phyloP scores from a whole-genome alignment of 495 filamentous ascomycete genomes.

The Glarea lozoyensis region DNA sequence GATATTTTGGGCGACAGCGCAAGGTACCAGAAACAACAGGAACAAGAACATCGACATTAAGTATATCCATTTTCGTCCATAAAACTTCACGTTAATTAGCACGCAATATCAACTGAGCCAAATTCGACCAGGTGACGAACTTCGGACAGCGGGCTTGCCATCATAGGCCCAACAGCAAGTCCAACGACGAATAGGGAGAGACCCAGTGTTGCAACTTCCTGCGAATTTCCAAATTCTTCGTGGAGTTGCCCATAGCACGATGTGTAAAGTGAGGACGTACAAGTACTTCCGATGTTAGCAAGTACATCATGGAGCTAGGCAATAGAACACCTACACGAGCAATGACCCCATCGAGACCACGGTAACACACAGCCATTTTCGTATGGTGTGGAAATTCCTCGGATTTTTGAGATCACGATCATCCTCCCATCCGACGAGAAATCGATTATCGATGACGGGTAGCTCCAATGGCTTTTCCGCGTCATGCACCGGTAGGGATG shows the following conservation, averaged over 20 bases:
- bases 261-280: slow-evolving; percentile 83
- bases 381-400: too few species aligned
- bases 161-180: slow-evolving; percentile 62
- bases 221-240: slow-evolving; percentile 60
- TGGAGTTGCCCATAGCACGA: slow-evolving; percentile 77
- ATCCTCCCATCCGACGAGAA: too few species aligned
- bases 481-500: too few species aligned
- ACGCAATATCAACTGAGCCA: slow-evolving; percentile 30
- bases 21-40: slow-evolving; percentile 79
- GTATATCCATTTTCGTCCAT: slow-evolving; percentile 81
- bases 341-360: too few species aligned
- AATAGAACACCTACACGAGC: too few species aligned
- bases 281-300: too few species aligned
- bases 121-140: neutral
- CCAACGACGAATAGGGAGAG: slow-evolving; percentile 75
- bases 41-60: slow-evolving; percentile 69
- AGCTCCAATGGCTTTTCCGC: too few species aligned
- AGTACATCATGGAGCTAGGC: too few species aligned
- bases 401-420: too few species aligned
- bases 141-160: slow-evolving; percentile 53
- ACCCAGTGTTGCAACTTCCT: slow-evolving; percentile 67
- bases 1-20: slow-evolving; percentile 77
- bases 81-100: slow-evolving; percentile 57
- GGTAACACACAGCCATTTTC: too few species aligned
- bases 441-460: too few species aligned